Evolutionary conservation across 148 eudicot species (phyloP).

Genomic region (Chenopodium album): DNA sequence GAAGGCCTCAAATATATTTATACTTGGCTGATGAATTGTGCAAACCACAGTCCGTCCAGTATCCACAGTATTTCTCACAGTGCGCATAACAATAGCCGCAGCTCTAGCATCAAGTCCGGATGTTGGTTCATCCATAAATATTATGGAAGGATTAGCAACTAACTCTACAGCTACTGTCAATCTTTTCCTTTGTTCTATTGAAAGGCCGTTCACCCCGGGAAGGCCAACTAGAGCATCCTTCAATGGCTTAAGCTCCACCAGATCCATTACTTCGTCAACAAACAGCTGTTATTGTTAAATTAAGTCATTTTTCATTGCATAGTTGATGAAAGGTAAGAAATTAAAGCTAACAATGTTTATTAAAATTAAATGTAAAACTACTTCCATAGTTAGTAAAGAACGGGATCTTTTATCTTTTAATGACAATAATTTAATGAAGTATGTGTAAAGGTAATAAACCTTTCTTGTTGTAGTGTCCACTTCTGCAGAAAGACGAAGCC

Average conservation of each 20-base stretch:
- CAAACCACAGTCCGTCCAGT: too few relatives aligned
- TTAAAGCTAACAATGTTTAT: too few relatives aligned
- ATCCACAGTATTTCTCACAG: conserved; percentile 16
- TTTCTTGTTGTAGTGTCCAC: conserved; percentile 48
- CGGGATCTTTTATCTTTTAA: too few relatives aligned
- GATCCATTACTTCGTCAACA: conserved; percentile 59
- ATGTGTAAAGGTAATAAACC: conserved; percentile 26
- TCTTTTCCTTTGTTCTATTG: conserved; percentile 66
- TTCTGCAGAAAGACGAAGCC: conserved; percentile 67
- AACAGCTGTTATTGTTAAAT: conserved; percentile 36
- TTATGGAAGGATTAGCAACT: conserved; percentile 66
- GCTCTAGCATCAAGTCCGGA: conserved; percentile 75
- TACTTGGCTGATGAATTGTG: too few relatives aligned
- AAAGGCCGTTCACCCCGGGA: conserved; percentile 35
- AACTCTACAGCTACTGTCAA: conserved; percentile 69
- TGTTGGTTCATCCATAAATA: conserved; percentile 78
- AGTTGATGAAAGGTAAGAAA: too few relatives aligned
- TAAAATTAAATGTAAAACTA: too few relatives aligned
- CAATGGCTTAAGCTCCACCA: conserved; percentile 36
- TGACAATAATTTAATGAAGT: too few relatives aligned
- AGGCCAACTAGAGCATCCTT: conserved; percentile 34
- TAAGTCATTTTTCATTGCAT: too few relatives aligned
- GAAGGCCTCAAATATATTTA: too few relatives aligned
- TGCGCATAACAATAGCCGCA: conserved; percentile 71
- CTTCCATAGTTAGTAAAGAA: too few relatives aligned